Evolutionary conservation across 805 yeast genomes (phyloP), one percentile per base, ranked within the genome.

Genomic region (Candida patagonica): DNA sequence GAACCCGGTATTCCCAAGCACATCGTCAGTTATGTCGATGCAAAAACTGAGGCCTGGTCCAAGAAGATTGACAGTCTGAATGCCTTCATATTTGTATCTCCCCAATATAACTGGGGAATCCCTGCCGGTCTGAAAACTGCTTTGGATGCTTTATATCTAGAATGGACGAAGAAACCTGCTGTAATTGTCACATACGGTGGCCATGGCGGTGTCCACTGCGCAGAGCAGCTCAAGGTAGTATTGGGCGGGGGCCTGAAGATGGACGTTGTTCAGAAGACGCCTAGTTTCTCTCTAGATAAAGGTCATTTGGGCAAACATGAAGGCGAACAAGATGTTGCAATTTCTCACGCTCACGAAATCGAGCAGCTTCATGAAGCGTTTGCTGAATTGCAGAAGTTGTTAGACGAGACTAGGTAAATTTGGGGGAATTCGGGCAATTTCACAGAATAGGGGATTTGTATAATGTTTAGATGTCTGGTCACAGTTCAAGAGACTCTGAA

Each of bases 101-200:
- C 68, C 8, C 60, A 62, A 41, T 65, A 64, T 48, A 65, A 65
- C 42, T 51, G 62, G 51, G 59, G 66, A 6, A 54, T 53, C 34
- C 66, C 69, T 8, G 67, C 65, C 1, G 52, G 46, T 10, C 48
- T 65, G 32, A 64, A 65, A 45, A 61, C 61, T 38, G 65, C 67
- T 3, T 39, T 65, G 15, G 69, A 65, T 41, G 54, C 53, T 31
- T 47, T 64, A 16, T 62, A 30, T 35, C 33, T 48, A 22, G 67
- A 63, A 44, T 63, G 66, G 66, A 25, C 19, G n/a, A 53, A 49
- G 9, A 62, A 63, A 43, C 61, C 65, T 1, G 59, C 56, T 4
- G 50, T 49, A 31, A 43, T 63, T 13, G 59, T 60, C 10, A 45
- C 56, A n/a, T 62, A 60, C 40, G 65, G 60, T 6, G 50, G 56